Base-by-base conservation (phyloP, 306 rosid species). In the Trichosanthes truncata region DNA sequence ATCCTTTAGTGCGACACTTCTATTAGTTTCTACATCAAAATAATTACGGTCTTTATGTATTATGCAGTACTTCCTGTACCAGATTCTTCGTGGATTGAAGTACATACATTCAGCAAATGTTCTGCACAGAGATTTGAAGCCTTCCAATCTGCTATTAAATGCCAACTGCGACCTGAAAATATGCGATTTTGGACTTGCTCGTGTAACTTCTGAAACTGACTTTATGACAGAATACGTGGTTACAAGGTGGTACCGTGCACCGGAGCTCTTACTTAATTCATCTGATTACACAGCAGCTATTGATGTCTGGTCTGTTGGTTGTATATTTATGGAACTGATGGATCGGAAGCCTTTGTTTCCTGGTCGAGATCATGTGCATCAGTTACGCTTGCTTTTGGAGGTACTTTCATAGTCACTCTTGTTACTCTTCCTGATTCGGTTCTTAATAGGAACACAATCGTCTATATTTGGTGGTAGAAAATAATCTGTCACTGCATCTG, bases 221-320 rank as follows among this genome's bases (percentile, higher is more conserved):
- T 94, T 94, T 67, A 94, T 94, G 98, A 94, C 97, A 5, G 98
- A 94, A 81, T 94, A 94, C 81, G 98, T 94, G 36, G 98, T 94
- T 45, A 94, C 98, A 25, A 87, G 97, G 85, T 92, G 98, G 97
- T 94, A 94, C 85, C 97, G 98, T 72, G 98, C 98, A 65, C 98
- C 98, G 41, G 98, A 94, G 84, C 93, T 94, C 48, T 81, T 94
- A 82, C 80, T 94, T 46, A 94, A 94, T 88, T 94, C 98, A 78
- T 89, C 97, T 29, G 98, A 94, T 84, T 94, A 94, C 88, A 94
- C 98, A 40, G 97, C 97, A 80, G 98, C 98, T 74, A 94, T 94
- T 82, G 98, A 94, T 89, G 93, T 94, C 18, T 94, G 98, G 98
- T 92, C 98, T 43, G 98, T 94, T 45, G 97, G 98, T 69, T 94